Evolutionary conservation across 257 asterid species (phyloP), one percentile per base, ranked within the genome.

Genomic region (Solanum sitiens): DNA sequence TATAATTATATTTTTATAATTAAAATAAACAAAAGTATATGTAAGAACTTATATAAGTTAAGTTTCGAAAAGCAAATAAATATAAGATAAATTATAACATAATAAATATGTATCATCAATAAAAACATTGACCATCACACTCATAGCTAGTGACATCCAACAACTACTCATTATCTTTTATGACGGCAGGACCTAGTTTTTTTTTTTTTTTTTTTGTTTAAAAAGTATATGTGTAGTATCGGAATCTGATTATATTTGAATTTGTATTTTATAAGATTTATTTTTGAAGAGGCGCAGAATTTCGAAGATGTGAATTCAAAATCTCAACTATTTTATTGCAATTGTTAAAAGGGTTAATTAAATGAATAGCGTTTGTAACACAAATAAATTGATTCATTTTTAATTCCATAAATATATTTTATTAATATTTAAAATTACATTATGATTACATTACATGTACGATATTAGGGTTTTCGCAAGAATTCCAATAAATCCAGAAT

Each of bases 301-400:
- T 42, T 44, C 0, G 1, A 12, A 59, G 7, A 23, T 23, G 9
- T 61, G 23, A 9, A 23, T n/a, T 23, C 0, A 6, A 61, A 5
- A n/a, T 63, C 16, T 10, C 0, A n/a, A 63, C 1, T 5, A 65
- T n/a, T 65, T 23, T 11, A 63, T 63, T 23, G 10, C 7, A 23
- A 11, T 23, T 9, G 14, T 63, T 10, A 4, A 63, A 10, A 23
- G 30, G 15, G 7, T 10, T 23, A 63, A 63, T 23, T 1, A 63
- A 7, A 0, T 11, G 32, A 63, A 14, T 63, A 2, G 11, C 15
- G 30, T 23, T 15, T 63, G 71, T n/a, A 0, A 63, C 3, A 63
- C 0, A 11, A 23, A 2, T 23, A 63, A 63, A 63, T 63, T 14
- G 3, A 61, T 61, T 61, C 0, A 1, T 6, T 1, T 2, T 3